Base-by-base conservation (phyloP, 169 alveolate genomes). In the Cryptosporidium parvum region DNA sequence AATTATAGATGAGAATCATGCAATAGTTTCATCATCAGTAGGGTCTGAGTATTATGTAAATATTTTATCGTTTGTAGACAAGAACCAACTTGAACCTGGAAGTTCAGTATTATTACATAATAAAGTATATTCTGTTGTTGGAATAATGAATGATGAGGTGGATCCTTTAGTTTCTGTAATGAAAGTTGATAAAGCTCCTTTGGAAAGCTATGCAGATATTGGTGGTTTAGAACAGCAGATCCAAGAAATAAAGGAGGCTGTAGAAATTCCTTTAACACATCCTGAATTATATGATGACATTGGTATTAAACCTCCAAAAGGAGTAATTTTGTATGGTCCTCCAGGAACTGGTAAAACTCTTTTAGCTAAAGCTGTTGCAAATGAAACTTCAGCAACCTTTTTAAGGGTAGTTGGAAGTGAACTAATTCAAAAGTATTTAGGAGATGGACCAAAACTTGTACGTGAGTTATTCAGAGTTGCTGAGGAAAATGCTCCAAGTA, bases 151-250 rank as follows among this genome's bases (percentile, higher is more conserved):
- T 92, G 99, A 99, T 94, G 99, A 98, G 71, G 99, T 97, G 42
- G 99, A 98, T 85, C 99, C 99, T 7, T 93, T 97, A 95, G 97
- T 97, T 35, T 93, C 97, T 12, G 99, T 97, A 59, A 97, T 97
- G 99, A 97, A 97, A 93, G 99, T 96, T 3, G 99, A 98, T 44
- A 98, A 98, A 93, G 99, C 99, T 10, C 99, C 99, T 1, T 94
- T 97, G n/a, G 99, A 99, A 92, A 95, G 99, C 7, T 99, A 98
- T 93, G 99, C 98, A 21, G 99, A 99, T 91, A 98, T 99, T 68
- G 99, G 99, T 39, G 99, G 99, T 1, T 94, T 99, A 35, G 99
- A 99, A 86, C 96, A 97, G 45, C 99, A 99, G 92, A 98, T 99
- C 62, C 97, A 97, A 93, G 98, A 96, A 84, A 93, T 96, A 67